These are phyloP conservation scores for Aspergillus carlsbadensis DNA, from an alignment of 495 filamentous ascomycete genomes.

Conservation along the genomic window DNA sequence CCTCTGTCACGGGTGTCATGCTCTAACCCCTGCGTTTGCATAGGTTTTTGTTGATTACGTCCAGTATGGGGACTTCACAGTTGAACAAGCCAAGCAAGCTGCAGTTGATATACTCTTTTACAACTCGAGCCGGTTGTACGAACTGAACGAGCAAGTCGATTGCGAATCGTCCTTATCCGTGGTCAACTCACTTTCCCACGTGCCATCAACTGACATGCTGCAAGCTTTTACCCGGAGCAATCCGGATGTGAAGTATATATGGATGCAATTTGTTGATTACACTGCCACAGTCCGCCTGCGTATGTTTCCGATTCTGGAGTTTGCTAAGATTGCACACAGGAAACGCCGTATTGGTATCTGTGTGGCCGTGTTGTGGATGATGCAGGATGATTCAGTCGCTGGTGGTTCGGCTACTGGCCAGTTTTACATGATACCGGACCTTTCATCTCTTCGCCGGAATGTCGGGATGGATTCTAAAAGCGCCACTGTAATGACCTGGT, in stretches of 20 bases:
- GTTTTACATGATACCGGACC: constrained; percentile 60
- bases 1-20: not conserved
- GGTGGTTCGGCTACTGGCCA: constrained; percentile 51
- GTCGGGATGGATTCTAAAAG: constrained; percentile 45
- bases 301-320: constrained; percentile 66
- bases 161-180: constrained; percentile 10
- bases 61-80: constrained; percentile 51
- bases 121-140: constrained; percentile 69
- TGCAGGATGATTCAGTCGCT: constrained; percentile 48
- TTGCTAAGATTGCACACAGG: constrained; percentile 54
- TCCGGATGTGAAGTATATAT: constrained; percentile 53
- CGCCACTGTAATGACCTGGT: constrained; percentile 59
- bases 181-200: not conserved
- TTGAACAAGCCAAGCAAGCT: constrained; percentile 58
- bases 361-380: constrained; percentile 52
- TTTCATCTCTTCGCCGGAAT: constrained; percentile 52
- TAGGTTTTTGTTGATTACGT: constrained; percentile 66
- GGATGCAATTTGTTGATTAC: constrained; percentile 79
- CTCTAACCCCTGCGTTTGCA: not conserved
- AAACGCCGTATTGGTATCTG: constrained; percentile 56
- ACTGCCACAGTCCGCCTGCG: constrained; percentile 67
- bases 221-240: constrained; percentile 27
- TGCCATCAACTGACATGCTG: constrained; percentile 12
- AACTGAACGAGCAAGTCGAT: constrained; percentile 32
- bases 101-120: constrained; percentile 64